These are phyloP conservation scores for Gyromitra esculenta DNA, from an alignment of 2,329 filamentous ascomycete genomes.

Conservation along the genomic window DNA sequence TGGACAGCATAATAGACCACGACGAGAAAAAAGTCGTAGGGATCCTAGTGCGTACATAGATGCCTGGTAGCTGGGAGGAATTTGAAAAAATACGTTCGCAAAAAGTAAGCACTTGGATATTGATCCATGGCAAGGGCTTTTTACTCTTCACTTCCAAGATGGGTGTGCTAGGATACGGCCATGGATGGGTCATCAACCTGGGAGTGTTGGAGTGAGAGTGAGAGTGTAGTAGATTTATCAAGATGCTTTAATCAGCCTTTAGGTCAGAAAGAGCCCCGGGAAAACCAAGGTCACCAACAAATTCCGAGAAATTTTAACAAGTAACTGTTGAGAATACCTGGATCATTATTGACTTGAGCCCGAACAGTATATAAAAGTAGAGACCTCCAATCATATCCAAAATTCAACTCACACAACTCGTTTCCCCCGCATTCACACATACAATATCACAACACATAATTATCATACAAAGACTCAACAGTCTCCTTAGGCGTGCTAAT, in stretches of 20 bases:
- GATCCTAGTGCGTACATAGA: no score
- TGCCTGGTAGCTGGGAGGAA: no score
- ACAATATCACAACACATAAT: neutral
- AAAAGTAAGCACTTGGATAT: no score
- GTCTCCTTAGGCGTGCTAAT: neutral
- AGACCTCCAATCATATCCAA: neutral
- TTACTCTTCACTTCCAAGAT: neutral
- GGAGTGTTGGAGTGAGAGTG: no score
- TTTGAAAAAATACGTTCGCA: no score
- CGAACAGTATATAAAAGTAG: neutral
- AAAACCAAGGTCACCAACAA: neutral
- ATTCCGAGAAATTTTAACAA: neutral
- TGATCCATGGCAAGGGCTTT: neutral
- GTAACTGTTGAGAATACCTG: neutral
- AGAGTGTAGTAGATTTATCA: neutral
- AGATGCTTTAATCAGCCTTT: neutral
- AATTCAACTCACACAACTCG: neutral
- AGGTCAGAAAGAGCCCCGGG: neutral
- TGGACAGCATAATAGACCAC: no score
- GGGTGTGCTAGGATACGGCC: neutral
- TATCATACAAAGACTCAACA: neutral
- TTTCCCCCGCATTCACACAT: neutral
- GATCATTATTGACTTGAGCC: neutral
- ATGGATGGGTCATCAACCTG: no score
- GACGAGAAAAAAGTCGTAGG: no score